These are phyloP conservation scores for Pichia nanzhaoensis DNA, from an alignment of 805 yeast genomes.

Conservation along the genomic window DNA sequence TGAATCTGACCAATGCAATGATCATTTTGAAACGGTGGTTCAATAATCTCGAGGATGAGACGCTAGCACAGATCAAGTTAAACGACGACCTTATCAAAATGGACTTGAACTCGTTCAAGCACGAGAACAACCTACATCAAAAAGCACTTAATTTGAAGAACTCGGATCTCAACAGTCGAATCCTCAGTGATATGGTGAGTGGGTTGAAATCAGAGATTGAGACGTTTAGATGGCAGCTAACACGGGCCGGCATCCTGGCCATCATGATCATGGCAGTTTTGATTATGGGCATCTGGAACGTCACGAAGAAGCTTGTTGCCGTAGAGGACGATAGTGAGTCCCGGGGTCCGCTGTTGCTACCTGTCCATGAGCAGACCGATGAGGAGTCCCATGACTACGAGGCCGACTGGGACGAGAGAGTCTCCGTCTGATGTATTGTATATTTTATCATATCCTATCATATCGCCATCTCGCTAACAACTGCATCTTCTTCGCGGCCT, in stretches of 20 bases:
- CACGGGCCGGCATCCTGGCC: constrained; percentile 79
- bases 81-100: constrained; percentile 70
- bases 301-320: constrained; percentile 31
- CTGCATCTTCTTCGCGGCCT: neutral
- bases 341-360: constrained; percentile 28
- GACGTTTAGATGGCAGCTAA: constrained; percentile 85
- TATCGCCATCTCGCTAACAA: no score
- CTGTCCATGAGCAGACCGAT: constrained; percentile 45
- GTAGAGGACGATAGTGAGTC: constrained; percentile 23
- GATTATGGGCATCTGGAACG: constrained; percentile 45
- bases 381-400: constrained; percentile 48
- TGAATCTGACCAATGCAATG: constrained; percentile 57
- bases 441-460: no score
- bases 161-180: constrained; percentile 79
- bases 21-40: constrained; percentile 67
- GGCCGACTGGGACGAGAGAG: constrained; percentile 43
- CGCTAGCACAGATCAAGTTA: constrained; percentile 47
- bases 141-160: constrained; percentile 60
- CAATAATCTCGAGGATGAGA: constrained; percentile 70
- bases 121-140: constrained; percentile 72
- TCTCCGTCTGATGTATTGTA: constrained; percentile 14
- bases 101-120: constrained; percentile 78
- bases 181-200: constrained; percentile 72
- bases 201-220: constrained; percentile 85
- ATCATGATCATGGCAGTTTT: constrained; percentile 59